Evolutionary conservation across 2,329 filamentous ascomycete species (phyloP), one percentile per base, ranked within the genome.

Genomic region (Fusarium scirpi): DNA sequence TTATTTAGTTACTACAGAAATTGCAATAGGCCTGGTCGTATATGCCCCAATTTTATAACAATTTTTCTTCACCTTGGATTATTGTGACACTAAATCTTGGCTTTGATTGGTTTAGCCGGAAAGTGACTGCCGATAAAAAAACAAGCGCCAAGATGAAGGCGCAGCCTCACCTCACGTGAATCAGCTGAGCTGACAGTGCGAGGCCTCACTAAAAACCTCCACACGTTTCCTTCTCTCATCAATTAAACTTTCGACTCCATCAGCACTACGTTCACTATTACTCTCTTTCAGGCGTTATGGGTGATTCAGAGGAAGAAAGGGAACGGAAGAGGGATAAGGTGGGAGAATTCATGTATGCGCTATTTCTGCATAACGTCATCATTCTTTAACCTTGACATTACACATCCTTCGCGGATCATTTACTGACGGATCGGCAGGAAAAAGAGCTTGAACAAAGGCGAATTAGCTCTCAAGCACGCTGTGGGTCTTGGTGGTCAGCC

Each of bases 391-490:
- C 34, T 15, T 25, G 29, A 47, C 29, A 46, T 34, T 16, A 25
- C 8, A 2, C 27, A 44, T 40, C 40, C 38, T 30, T 41, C 25
- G 29, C 25, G 20, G 6, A 4, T 40, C 18, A 8, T 24, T 10
- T 22, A n/a, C 66, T 71, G 22, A 72, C 57, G 11, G 10, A 5
- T 18, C 43, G 24, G 8, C 63, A 78, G 78, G 13, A 74, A 75
- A 22, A 76, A 78, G 59, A 80, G 79, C 44, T 22, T 80, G 46
- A 76, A 67, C 38, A 80, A 80, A 47, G 79, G 79, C 8, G 79
- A 80, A 46, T 32, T 79, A 32, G 78, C 78, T 24, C 48, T 81
- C 27, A 81, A 80, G 57, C 78, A 79, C n/a, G 79, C 78, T 5
- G 67, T 71, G 22, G 79, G 79, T 41, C 73, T 81, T 0, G 79